A percentile compares a stretch with the other conserved stretches of the same genome.
Conservation (phyloP, 2,329 filamentous ascomycete species). For the Verticillium nonalfalfae region DNA sequence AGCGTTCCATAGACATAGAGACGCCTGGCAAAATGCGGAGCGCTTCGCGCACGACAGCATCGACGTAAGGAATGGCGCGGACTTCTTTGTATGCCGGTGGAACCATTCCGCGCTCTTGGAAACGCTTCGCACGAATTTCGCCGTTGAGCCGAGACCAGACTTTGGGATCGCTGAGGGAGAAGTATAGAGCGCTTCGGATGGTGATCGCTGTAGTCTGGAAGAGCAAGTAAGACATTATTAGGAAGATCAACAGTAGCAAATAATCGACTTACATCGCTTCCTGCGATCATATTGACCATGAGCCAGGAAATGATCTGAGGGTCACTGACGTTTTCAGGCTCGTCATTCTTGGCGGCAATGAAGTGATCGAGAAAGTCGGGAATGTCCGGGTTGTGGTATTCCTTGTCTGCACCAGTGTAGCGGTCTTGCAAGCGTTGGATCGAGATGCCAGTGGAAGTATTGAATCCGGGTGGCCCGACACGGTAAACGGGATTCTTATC, state of each 20-base stretch:
- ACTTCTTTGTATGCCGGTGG: conserved; percentile 12
- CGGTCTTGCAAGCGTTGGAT: conserved; percentile 21
- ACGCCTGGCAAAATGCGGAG: conserved; percentile 37
- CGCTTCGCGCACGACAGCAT: conserved; percentile 39
- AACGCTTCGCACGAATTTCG: conserved; percentile 7
- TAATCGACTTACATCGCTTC: conserved; percentile 1
- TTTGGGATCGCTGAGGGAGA: conserved; percentile 11
- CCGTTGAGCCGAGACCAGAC: conserved; percentile 12
- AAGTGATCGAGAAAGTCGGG: conserved; percentile 33
- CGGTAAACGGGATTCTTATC: conserved; percentile 30
- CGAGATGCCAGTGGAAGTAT: conserved; percentile 18
- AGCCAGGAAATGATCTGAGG: conserved; percentile 26
- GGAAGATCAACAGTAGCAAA: no score
- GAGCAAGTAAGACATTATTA: no score
- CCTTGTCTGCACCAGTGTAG: conserved; percentile 19
- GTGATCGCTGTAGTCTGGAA: conserved; percentile 16
- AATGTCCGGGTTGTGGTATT: conserved; percentile 13
- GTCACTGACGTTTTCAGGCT: conserved; percentile 26
- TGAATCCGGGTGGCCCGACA: conserved; percentile 24
- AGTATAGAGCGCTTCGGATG: conserved; percentile 16
- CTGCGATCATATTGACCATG: conserved; percentile 21
- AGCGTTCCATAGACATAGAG: conserved; percentile 35
- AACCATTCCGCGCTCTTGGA: neutral
- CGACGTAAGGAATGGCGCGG: conserved; percentile 22
- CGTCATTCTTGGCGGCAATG: conserved; percentile 26